Percentiles rank a stretch among this genome's conserved stretches.
Evolutionary conservation across 2,329 filamentous ascomycete genomes (phyloP).

Genomic region (Phyllosticta citribraziliensis): DNA sequence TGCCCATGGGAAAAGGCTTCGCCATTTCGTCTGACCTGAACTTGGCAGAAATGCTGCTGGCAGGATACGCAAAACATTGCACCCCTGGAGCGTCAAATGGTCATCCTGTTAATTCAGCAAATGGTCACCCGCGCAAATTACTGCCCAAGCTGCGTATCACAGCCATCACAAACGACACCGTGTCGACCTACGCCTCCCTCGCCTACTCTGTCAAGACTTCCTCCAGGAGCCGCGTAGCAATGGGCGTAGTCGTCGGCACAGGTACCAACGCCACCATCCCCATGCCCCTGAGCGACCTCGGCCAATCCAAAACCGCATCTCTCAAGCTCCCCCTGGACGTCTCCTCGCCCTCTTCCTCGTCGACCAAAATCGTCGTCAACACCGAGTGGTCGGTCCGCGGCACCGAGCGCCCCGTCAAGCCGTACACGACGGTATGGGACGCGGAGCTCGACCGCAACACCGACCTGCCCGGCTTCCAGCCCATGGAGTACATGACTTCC

Average conservation of each 20-base stretch:
- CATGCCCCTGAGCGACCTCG: constrained; percentile 53
- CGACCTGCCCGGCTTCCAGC: constrained; percentile 66
- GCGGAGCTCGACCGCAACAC: constrained; percentile 54
- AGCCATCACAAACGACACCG: constrained; percentile 73
- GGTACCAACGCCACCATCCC: constrained; percentile 75
- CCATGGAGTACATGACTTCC: constrained; percentile 76
- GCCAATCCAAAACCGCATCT: constrained; percentile 50
- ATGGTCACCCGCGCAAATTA: constrained; percentile 11
- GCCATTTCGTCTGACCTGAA: constrained; percentile 51
- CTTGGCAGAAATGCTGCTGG: constrained; percentile 48
- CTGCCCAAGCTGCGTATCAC: constrained; percentile 60
- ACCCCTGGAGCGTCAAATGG: constrained; percentile 26
- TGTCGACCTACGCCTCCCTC: constrained; percentile 68
- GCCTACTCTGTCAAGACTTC: constrained; percentile 59
- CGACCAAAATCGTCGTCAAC: constrained; percentile 61
- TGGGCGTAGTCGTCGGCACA: constrained; percentile 75
- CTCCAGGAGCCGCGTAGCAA: constrained; percentile 55
- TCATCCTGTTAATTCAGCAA: constrained; percentile 8
- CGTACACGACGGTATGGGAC: constrained; percentile 58
- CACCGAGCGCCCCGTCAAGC: constrained; percentile 56
- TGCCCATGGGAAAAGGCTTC: constrained; percentile 64
- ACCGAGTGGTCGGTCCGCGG: constrained; percentile 80
- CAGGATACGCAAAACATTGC: constrained; percentile 50
- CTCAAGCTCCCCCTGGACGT: constrained; percentile 29
- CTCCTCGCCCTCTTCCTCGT: constrained; percentile 24